A percentile compares a stretch with the other conserved stretches of the same genome.
phyloP scores from a whole-genome alignment of 805 yeast genomes.

The Yarrowia hollandica region DNA sequence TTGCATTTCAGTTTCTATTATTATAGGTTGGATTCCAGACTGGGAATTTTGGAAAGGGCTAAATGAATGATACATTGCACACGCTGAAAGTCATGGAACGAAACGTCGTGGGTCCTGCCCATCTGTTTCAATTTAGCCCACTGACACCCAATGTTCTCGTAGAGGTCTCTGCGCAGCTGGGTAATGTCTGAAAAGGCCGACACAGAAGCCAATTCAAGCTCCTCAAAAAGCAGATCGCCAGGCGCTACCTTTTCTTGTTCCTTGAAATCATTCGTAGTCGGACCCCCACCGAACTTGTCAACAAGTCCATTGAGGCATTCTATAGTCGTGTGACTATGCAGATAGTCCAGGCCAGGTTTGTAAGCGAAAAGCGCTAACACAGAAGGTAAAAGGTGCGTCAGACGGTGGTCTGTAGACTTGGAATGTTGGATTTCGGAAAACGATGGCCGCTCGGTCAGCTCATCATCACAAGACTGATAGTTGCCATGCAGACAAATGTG shows the following conservation, averaged over 20 bases:
- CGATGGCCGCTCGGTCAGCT: neutral
- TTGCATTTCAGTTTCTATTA: no score
- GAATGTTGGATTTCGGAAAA: neutral
- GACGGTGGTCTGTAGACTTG: neutral
- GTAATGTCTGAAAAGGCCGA: neutral
- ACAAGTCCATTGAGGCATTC: neutral
- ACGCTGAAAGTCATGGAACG: constrained; percentile 2
- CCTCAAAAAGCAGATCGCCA: constrained; percentile 12
- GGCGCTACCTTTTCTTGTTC: neutral
- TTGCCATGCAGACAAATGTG: neutral
- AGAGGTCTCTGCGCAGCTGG: neutral
- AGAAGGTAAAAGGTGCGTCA: neutral
- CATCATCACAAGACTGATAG: neutral
- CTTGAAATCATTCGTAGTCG: no score
- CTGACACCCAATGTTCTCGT: neutral
- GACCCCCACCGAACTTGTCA: neutral
- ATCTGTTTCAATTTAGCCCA: neutral
- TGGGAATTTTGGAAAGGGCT: no score
- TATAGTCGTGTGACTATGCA: neutral
- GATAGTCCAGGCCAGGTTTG: neutral
- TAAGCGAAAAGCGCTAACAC: neutral
- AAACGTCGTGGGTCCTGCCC: neutral
- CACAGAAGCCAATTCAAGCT: neutral
- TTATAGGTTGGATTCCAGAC: no score
- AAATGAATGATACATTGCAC: neutral